Base-by-base conservation (phyloP, 257 asterid species). In the Ocimum tenuiflorum region DNA sequence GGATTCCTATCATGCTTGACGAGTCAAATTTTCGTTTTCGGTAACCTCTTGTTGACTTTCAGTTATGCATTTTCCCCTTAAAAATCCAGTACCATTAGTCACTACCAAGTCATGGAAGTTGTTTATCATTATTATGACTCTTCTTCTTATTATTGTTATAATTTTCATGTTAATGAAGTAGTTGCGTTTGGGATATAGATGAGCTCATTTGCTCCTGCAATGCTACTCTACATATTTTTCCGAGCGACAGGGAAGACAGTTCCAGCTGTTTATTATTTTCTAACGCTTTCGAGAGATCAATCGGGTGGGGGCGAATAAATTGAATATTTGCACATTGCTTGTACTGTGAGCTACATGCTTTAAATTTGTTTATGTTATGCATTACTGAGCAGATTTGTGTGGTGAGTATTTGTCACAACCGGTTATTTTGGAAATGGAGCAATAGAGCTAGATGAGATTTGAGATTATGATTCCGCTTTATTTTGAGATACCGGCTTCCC, bases 41-140 rank as follows among this genome's bases (percentile, higher is more conserved):
- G 47, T 66, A 12, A 60, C 8, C 39, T 54, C 6, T 38, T 13
- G 49, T 54, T 67, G 70, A 74, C 66, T 67, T 31, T 74, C n/a
- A 8, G 14, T 23, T 38, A 3, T 53, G 49, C 45, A 18, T 6
- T 70, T 47, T 35, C 23, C 11, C 1, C 19, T 27, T 27, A 10
- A 8, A 0, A 22, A 35, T 27, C 10, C 20, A 42, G 52, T 23
- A 7, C 8, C 48, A 27, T 38, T 23, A 3, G 12, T 23, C 12
- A 22, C 8, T 38, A 13, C 23, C 23, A 41, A 42, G 50, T 19
- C 64, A 11, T 50, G 63, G 59, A 38, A 58, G 60, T 59, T 69
- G 23, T 33, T 8, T 33, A 6, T 17, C 13, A 27, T 45, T 31
- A 29, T 24, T 53, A 14, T 23, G 41, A n/a, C n/a, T n/a, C n/a